Evolutionary conservation across 1,284 basidiomycete genomes (phyloP), one percentile per base, ranked within the genome.

Genomic region (Salmacisia buchloeana): DNA sequence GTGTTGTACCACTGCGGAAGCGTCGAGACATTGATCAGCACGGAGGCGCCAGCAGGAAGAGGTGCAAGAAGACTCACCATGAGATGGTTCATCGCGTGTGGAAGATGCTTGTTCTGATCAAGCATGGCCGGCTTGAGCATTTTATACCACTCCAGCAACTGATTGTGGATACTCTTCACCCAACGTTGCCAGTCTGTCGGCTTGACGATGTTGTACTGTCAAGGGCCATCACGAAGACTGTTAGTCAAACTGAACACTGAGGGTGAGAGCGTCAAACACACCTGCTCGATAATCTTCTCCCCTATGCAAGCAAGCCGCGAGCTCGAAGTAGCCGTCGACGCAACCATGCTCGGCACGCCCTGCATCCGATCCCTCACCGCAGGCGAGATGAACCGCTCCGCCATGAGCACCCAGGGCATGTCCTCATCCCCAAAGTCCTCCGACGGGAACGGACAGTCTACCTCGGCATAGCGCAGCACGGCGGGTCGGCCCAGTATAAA

Each of bases 371-470:
- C 58, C 27, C 25, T 25, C 6, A 43, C 38, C 25, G 43, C 23
- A n/a, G 58, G 43, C 43, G 43, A 38, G 18, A 59, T 21, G 34
- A 31, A 46, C 13, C 23, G 9, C 21, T 69, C 69, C 39, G 70
- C 64, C 43, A 69, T 64, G 34, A 69, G 64, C 2, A 65, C 66
- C 71, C 71, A 74, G 2, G 63, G 66, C 58, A 69, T 67, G 45
- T 64, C 54, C 38, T 74, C 71, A 54, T 69, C 71, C 6, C 58
- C 34, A 34, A 72, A 68, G 29, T 75, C 72, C 0, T 63, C 38
- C 29, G 64, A 63, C 23, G 70, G 70, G 18, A 73, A 35, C 2
- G 73, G 72, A 31, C 70, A 72, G 60, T 75, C 73, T 39, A 69
- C 69, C 68, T 75, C 73, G n/a, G 60, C 67, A 41, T 66, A 64